These are phyloP conservation scores for Trichoderma asperelloides DNA, from an alignment of 495 filamentous ascomycete genomes.

Conservation along the genomic window DNA sequence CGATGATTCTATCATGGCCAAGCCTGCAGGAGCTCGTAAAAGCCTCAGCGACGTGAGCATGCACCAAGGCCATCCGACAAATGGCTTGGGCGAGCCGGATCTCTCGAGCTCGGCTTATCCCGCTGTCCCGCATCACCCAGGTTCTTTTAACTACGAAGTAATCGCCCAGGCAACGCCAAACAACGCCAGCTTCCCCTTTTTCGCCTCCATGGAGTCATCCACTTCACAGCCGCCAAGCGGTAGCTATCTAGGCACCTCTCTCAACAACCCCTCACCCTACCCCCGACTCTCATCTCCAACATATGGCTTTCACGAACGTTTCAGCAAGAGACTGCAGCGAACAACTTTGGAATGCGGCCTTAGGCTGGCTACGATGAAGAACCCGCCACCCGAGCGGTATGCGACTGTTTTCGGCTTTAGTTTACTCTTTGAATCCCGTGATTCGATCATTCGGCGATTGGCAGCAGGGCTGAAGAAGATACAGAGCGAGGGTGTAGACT, in stretches of 20 bases:
- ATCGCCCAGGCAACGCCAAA: conserved; percentile 25
- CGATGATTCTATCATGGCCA: conserved; percentile 15
- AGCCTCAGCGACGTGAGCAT: neutral
- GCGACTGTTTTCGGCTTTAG: conserved; percentile 58
- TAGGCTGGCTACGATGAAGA: conserved; percentile 47
- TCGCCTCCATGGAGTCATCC: conserved; percentile 17
- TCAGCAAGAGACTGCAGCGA: conserved; percentile 62
- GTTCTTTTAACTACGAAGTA: conserved; percentile 21
- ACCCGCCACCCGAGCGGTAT: conserved; percentile 39
- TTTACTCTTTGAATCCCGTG: conserved; percentile 43
- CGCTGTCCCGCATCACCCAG: neutral
- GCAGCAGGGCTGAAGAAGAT: conserved; percentile 28
- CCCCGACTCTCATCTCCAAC: conserved; percentile 27
- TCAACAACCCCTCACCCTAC: conserved; percentile 13
- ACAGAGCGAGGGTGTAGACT: conserved; percentile 45
- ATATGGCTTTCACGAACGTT: conserved; percentile 53
- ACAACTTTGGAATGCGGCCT: conserved; percentile 54
- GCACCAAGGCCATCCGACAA: neutral
- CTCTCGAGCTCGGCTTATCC: neutral
- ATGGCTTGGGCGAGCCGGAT: neutral
- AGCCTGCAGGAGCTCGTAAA: conserved; percentile 11
- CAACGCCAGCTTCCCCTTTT: conserved; percentile 25
- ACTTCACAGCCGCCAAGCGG: conserved; percentile 10
- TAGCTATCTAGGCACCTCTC: neutral
- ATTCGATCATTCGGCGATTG: conserved; percentile 40